Evolutionary conservation across 768 basidiomycete genomes (phyloP), one percentile per base, ranked within the genome.

Genomic region (Coprinopsis cinerea): DNA sequence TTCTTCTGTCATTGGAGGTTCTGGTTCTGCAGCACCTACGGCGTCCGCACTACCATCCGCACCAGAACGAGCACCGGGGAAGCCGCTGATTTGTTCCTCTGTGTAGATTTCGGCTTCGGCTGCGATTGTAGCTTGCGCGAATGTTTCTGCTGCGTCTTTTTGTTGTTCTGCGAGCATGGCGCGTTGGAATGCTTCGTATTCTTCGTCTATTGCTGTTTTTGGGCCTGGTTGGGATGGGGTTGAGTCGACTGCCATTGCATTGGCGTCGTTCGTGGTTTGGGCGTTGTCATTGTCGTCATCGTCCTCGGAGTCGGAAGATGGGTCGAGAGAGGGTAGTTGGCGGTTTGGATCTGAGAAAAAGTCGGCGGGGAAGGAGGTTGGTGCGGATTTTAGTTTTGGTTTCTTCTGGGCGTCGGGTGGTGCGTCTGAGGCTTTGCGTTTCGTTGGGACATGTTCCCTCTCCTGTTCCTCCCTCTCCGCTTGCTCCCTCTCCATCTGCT

Each of bases 271-370:
- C 45, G n/a, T n/a, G n/a, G n/a, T n/a, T n/a, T n/a, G n/a, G n/a
- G n/a, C n/a, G 42, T 49, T 48, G 49, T 43, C 54, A 1, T 60
- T 61, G 1, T 59, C 62, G 4, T 62, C 63, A 18, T 68, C 68
- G 6, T 67, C 70, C 11, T 76, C 77, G 2, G 74, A 74, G 1
- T 75, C 78, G 3, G 68, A 73, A 36, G 70, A 68, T 28, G 63
- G 53, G 13, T 63, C 58, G 17, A 65, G 53, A 26, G 68, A 61
- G 7, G 75, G 78, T 13, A 51, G 3, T 1, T 70, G 73, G 28
- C 73, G 76, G 14, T 77, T 77, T 13, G 83, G 75, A 58, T 91
- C 85, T n/a, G 88, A 88, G 70, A 91, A 91, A 70, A 91, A 91
- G 64, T 85, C 81, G 1, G 68, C 61, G 5, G 88, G 87, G 47